These are phyloP conservation scores for Xerocomellus chrysenteron DNA, from an alignment of 768 basidiomycete species.

Conservation along the genomic window DNA sequence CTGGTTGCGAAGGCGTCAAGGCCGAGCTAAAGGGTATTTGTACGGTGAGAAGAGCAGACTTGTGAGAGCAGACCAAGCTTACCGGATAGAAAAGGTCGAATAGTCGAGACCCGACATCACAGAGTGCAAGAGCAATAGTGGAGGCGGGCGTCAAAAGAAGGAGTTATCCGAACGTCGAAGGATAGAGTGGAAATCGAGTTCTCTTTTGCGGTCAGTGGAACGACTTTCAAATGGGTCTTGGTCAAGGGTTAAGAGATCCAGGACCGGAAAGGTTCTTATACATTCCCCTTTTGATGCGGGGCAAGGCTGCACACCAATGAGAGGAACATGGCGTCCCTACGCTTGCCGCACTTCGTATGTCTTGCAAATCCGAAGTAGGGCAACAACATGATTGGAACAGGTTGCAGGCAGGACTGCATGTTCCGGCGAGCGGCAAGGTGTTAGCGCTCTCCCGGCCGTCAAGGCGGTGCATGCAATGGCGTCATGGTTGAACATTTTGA, in stretches of 20 bases:
- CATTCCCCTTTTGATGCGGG: slow-evolving; percentile 24
- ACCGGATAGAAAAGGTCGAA: slow-evolving; percentile 30
- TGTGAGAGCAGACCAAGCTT: neutral
- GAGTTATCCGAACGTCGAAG: slow-evolving; percentile 2
- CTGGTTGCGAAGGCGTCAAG: slow-evolving; percentile 28
- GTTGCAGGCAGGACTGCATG: slow-evolving; percentile 29
- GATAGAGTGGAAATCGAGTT: slow-evolving; percentile 16
- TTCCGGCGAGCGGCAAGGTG: slow-evolving; percentile 28
- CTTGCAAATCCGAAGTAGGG: slow-evolving; percentile 35
- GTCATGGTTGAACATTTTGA: slow-evolving; percentile 25
- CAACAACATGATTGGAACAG: slow-evolving; percentile 32
- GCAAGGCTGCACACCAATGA: slow-evolving; percentile 16
- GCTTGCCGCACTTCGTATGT: slow-evolving; percentile 27
- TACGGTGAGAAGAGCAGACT: neutral
- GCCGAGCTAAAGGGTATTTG: slow-evolving; percentile 19
- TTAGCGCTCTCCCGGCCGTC: slow-evolving; percentile 28
- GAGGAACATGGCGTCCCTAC: slow-evolving; percentile 29
- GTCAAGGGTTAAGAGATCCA: slow-evolving; percentile 27
- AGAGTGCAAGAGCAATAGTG: neutral
- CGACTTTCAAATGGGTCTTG: slow-evolving; percentile 24
- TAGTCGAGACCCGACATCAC: slow-evolving; percentile 27
- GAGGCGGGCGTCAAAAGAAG: slow-evolving; percentile 9
- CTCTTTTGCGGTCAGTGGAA: slow-evolving; percentile 19
- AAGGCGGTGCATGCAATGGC: slow-evolving; percentile 25
- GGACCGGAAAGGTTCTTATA: slow-evolving; percentile 29